phyloP scores from a whole-genome alignment of 2,329 filamentous ascomycete species.

The Amauroascus niger region DNA sequence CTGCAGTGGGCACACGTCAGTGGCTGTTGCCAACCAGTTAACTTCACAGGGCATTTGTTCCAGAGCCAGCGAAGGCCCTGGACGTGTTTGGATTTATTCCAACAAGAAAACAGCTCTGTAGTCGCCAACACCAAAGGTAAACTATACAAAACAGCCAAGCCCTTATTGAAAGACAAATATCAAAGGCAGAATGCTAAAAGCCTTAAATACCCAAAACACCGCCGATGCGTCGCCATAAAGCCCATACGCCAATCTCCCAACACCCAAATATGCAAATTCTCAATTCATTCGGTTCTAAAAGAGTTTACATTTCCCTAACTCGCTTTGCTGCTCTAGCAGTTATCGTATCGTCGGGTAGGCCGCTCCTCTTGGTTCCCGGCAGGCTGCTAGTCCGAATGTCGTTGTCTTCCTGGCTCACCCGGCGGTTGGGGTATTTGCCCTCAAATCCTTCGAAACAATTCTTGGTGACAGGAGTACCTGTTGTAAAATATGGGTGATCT shows the following conservation, averaged over 20 bases:
- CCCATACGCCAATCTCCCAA: neutral
- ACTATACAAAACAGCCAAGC: too few relatives aligned
- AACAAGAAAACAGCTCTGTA: too few relatives aligned
- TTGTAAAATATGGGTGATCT: conserved; percentile 80
- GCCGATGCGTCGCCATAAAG: neutral
- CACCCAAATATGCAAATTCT: neutral
- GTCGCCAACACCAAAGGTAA: too few relatives aligned
- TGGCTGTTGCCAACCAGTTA: too few relatives aligned
- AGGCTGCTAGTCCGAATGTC: conserved; percentile 86
- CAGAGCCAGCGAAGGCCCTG: too few relatives aligned
- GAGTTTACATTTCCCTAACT: conserved; percentile 38
- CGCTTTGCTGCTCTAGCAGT: conserved; percentile 47
- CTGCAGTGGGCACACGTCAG: too few relatives aligned
- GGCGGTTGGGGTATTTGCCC: conserved; percentile 76
- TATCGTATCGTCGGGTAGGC: conserved; percentile 71
- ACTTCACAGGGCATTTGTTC: too few relatives aligned
- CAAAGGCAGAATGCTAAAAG: too few relatives aligned
- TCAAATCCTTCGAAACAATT: conserved; percentile 90
- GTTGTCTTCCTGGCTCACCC: conserved; percentile 90
- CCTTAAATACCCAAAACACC: too few relatives aligned
- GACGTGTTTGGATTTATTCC: too few relatives aligned
- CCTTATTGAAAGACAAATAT: too few relatives aligned
- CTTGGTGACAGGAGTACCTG: conserved; percentile 56
- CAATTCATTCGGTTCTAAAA: too few relatives aligned
- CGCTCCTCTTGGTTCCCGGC: conserved; percentile 83